Base-by-base conservation (phyloP, 192 early-diverging fungal species). In the Backusella macrospora region DNA sequence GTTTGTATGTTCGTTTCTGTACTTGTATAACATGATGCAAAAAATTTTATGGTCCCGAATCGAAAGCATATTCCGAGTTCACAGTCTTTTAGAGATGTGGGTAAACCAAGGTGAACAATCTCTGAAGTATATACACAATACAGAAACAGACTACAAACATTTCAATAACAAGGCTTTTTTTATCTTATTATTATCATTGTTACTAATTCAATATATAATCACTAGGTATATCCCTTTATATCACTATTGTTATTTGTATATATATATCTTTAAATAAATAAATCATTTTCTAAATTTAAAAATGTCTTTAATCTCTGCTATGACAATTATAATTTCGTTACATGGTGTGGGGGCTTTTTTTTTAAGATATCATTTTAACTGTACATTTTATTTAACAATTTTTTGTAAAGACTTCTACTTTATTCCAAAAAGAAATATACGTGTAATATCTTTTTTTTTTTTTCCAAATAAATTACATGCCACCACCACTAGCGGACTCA, bases 401-500 rank as follows among this genome's bases (percentile, higher is more conserved):
- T 1, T 34, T 34, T 34, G 0, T 34, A 2, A 34, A 34, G 29
- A 34, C 2, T 34, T 34, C 29, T 34, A 34, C 29, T 34, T 34
- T 2, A 34, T 34, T 34, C 29, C 0, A 34, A 34, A 34, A 34
- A 34, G 29, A 34, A 34, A 34, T 34, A 34, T 34, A 34, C n/a
- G 29, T 2, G 29, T 34, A 34, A 34, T 34, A 34, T 34, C 29
- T 34, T 34, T n/a, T n/a, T n/a, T n/a, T n/a, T n/a, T n/a, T n/a
- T n/a, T n/a, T n/a, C n/a, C n/a, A n/a, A n/a, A n/a, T n/a, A n/a
- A 34, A 34, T 76, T 76, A 76, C 74, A 76, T 64, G 74, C 52
- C 65, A 38, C 46, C 68, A 40, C 76, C 76, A 39, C 84, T 81
- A 29, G n/a, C n/a, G n/a, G 81, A 82, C 71, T 95, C 92, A 62